Percentiles rank a stretch among this genome's conserved stretches.
These are phyloP conservation scores for Durotheca rogersii DNA, from an alignment of 495 filamentous ascomycete genomes.

Conservation along the genomic window DNA sequence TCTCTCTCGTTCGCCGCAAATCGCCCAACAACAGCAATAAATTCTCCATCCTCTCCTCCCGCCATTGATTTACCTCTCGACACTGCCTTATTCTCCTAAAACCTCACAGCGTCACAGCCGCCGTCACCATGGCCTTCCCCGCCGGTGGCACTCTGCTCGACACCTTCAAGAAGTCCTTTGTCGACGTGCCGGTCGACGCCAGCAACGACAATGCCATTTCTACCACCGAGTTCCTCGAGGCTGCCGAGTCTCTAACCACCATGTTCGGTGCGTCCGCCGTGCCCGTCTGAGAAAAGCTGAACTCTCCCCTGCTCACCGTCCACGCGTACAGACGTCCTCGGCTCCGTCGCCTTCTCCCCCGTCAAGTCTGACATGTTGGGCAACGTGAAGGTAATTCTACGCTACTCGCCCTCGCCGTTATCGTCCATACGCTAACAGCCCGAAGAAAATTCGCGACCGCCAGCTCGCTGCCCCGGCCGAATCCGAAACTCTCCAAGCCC, in stretches of 20 bases:
- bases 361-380: constrained; percentile 90
- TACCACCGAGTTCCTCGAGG: constrained; percentile 88
- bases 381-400: constrained; percentile 76
- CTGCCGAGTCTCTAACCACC: constrained; percentile 77
- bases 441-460: constrained; percentile 86
- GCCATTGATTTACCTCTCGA: neutral
- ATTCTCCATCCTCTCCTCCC: too few species aligned
- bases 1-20: too few species aligned
- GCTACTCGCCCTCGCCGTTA: neutral
- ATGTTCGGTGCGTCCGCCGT: constrained; percentile 70
- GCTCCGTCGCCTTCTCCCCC: constrained; percentile 74
- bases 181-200: constrained; percentile 71
- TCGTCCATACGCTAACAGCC: constrained; percentile 12
- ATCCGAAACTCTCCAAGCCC: constrained; percentile 77
- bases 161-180: constrained; percentile 77
- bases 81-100: constrained; percentile 1
- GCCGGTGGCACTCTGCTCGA: constrained; percentile 79
- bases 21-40: too few species aligned
- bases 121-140: constrained; percentile 49
- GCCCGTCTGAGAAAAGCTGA: neutral
- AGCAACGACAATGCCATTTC: constrained; percentile 72
- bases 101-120: constrained; percentile 26
- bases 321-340: constrained; percentile 66
- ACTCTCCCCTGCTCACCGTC: neutral
- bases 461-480: constrained; percentile 73